These are phyloP conservation scores for Diutina sp. DNA, from an alignment of 1,139 yeast species.

Conservation along the genomic window DNA sequence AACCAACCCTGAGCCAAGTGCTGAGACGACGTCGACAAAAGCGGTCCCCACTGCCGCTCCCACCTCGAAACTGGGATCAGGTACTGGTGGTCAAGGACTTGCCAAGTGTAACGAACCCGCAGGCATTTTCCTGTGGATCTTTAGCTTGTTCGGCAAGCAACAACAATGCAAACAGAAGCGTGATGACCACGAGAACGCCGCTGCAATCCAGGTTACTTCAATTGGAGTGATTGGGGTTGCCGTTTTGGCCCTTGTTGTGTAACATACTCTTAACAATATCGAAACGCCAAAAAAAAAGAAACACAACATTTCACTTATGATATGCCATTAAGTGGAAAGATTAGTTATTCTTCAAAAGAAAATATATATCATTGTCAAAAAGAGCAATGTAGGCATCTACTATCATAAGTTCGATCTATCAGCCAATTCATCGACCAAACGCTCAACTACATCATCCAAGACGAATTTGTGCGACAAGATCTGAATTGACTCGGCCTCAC, in stretches of 20 bases:
- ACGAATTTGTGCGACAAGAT: slow-evolving; percentile 42
- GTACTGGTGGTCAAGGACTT: not conserved
- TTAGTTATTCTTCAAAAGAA: too few relatives aligned
- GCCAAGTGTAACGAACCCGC: not conserved
- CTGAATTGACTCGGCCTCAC: slow-evolving; percentile 69
- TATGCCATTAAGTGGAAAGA: not conserved
- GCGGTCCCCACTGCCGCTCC: not conserved
- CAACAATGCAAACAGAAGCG: not conserved
- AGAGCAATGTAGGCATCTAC: not conserved
- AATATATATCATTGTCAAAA: too few relatives aligned
- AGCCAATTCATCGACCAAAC: slow-evolving; percentile 22
- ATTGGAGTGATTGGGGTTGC: not conserved
- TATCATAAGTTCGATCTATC: not conserved
- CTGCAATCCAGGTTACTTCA: not conserved
- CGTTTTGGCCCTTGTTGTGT: not conserved
- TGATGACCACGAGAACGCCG: not conserved
- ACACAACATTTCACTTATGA: not conserved
- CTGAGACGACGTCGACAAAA: not conserved
- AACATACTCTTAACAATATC: not conserved
- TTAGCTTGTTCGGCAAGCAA: not conserved
- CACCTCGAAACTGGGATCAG: not conserved
- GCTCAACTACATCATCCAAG: slow-evolving; percentile 50
- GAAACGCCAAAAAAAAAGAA: too few relatives aligned
- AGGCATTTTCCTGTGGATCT: not conserved
- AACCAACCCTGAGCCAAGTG: not conserved